These are phyloP conservation scores for Sonneratia alba DNA, from an alignment of 345 rosid genomes.

Conservation along the genomic window DNA sequence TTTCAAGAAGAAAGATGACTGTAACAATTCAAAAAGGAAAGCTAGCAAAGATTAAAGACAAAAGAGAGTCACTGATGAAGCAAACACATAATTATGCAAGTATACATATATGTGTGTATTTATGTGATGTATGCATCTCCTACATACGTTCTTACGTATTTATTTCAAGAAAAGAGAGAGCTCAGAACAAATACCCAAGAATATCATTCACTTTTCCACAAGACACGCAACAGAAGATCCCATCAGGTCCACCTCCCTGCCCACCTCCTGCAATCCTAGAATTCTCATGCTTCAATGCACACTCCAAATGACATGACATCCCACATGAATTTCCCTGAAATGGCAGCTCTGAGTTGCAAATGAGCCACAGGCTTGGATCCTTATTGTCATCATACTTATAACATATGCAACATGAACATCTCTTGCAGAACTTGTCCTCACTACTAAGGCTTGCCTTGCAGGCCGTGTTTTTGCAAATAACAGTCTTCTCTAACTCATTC, in stretches of 20 bases:
- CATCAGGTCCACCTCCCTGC: conserved; percentile 42
- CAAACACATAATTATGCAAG: too few species aligned
- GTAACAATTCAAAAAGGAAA: neutral
- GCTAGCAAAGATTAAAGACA: neutral
- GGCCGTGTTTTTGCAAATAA: conserved; percentile 74
- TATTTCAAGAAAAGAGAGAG: neutral
- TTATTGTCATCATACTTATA: conserved; percentile 75
- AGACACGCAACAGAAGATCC: conserved; percentile 58
- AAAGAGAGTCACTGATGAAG: neutral
- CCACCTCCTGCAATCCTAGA: conserved; percentile 55
- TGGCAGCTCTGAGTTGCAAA: conserved; percentile 63
- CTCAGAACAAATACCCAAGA: conserved; percentile 45
- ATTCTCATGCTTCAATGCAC: conserved; percentile 58
- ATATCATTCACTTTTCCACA: conserved; percentile 80
- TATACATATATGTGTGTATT: neutral
- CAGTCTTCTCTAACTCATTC: conserved; percentile 22
- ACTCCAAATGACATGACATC: conserved; percentile 80
- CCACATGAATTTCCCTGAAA: conserved; percentile 61
- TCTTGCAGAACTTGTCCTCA: conserved; percentile 62
- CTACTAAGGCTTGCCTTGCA: conserved; percentile 61
- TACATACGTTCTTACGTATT: too few species aligned
- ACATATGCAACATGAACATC: conserved; percentile 92
- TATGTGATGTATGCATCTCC: too few species aligned
- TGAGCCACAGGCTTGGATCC: conserved; percentile 91
- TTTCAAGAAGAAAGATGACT: too few species aligned